phyloP scores from a whole-genome alignment of 805 yeast genomes.

The Lachancea lanzarotensis region DNA sequence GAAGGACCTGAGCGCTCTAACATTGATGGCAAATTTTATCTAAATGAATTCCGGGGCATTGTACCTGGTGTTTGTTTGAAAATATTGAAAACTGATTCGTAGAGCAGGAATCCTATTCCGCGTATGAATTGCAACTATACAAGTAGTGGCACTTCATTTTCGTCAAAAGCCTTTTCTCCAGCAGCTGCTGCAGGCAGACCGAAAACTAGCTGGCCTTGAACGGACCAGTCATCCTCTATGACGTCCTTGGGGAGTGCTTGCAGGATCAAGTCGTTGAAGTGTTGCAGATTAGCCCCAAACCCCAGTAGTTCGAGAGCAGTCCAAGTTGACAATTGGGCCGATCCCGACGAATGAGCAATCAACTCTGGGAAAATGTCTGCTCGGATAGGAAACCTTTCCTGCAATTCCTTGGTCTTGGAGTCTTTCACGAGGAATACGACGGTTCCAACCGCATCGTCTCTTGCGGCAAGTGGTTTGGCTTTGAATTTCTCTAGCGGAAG shows the following conservation, averaged over 20 bases:
- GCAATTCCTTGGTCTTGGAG: conserved; percentile 34
- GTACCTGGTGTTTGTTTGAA: conserved; percentile 35
- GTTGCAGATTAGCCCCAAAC: conserved; percentile 48
- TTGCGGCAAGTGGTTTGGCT: conserved; percentile 38
- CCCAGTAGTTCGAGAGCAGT: conserved; percentile 40
- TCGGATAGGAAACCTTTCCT: conserved; percentile 39
- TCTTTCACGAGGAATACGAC: conserved; percentile 44
- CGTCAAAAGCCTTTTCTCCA: conserved; percentile 37
- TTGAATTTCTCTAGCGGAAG: conserved; percentile 24
- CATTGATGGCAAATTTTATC: conserved; percentile 20
- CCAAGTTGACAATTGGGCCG: conserved; percentile 48
- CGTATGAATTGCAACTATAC: conserved; percentile 1
- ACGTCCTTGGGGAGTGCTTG: conserved; percentile 35
- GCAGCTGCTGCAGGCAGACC: conserved; percentile 38
- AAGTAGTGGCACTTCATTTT: conserved; percentile 37
- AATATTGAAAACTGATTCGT: not conserved
- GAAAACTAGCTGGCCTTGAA: conserved; percentile 45
- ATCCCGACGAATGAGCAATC: conserved; percentile 43
- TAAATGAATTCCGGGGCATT: conserved; percentile 37
- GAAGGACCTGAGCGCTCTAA: conserved; percentile 2
- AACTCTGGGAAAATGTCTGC: conserved; percentile 42
- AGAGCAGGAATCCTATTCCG: not conserved
- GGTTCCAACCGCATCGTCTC: conserved; percentile 44
- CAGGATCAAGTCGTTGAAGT: conserved; percentile 42
- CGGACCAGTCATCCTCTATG: conserved; percentile 39